Evolutionary conservation across 208 protist species (phyloP), one percentile per base, ranked within the genome.

Genomic region (Vickermania spadyakhi): DNA sequence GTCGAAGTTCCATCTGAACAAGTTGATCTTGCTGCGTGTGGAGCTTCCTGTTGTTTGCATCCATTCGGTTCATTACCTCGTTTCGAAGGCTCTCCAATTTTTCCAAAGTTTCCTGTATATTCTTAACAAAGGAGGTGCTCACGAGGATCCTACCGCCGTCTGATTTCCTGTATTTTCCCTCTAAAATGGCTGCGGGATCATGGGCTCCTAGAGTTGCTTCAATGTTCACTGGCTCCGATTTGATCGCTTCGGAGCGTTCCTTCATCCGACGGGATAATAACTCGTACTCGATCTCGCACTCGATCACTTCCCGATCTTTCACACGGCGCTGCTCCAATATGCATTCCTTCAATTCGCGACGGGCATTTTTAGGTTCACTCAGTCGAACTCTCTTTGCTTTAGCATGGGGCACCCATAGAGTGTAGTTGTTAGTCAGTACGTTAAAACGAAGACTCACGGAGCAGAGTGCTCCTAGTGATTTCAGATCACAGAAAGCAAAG

Each of bases 211-310:
- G 53, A 21, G 68, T 68, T 1, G 25, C 52, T 5, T 81, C 49
- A 0, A 81, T 73, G 31, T 81, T 66, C 23, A 87, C 50, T 41
- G 60, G 59, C 23, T 75, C 60, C 3, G 66, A 54, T 27, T 69
- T 73, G 3, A 79, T 67, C 3, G 73, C 67, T 23, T 50, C 71
- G 2, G 70, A 49, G 3, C 77, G 73, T 28, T 59, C 74, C 18
- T 62, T 45, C 62, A 81, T 65, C 5, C 75, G 75, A 14, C 63
- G 62, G 28, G 63, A 51, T 23, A 81, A 45, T 27, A 45, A 56
- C 18, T 71, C 60, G 54, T 74, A 77, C 56, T 67, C 71, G 2
- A 30, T 13, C 28, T 67, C 60, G 26, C 70, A 74, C 2, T 56
- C 52, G 27, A 22, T 31, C 31, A 69, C 58, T 41, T 81, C 75